Base-by-base conservation (phyloP, 805 yeast genomes). In the Metschnikowia peoriensis region DNA sequence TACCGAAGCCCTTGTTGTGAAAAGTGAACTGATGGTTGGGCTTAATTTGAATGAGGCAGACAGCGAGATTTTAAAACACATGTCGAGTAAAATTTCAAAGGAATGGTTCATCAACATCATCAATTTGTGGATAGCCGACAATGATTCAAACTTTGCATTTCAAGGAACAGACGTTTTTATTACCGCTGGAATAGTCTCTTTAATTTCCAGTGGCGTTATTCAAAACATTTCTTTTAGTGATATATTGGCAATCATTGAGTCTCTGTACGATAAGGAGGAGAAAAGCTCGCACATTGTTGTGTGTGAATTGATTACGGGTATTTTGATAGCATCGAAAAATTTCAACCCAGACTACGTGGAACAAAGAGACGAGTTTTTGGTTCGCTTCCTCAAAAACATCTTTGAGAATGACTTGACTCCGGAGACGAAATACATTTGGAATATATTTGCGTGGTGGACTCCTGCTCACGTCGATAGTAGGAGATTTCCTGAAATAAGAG, bases 361-460 rank as follows among this genome's bases (percentile, higher is more conserved):
- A 1, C 56, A 59, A 8, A 71, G 85, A 52, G 88, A 85, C 57
- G 61, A 56, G 0, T 79, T 77, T 48, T 61, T 87, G 22, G 61
- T 75, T 0, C 59, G 54, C 1, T 82, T 81, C 52, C 65, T 88
- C 40, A 60, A 62, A 0, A 57, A 64, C 0, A 76, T 84, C 5
- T 73, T 89, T 35, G 71, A 74, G 7, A 69, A 76, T 35, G 89
- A 85, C 44, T 67, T 93, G 50, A 80, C 89, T 1, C 96, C 90
- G 3, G 94, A 91, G 34, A 86, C 85, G 3, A 68, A 78, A 38
- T 80, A 77, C 16, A 82, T 88, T 40, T 94, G 97, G 97, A 76
- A 77, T 37, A 79, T 89, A 0, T 80, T 89, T 46, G 74, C 86
- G 4, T 85, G 89, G 86, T 86, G 90, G 88, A 62, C 83, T 1